Evolutionary conservation across 139 green algal genomes (phyloP).

Genomic region (Coelastrella sp.): DNA sequence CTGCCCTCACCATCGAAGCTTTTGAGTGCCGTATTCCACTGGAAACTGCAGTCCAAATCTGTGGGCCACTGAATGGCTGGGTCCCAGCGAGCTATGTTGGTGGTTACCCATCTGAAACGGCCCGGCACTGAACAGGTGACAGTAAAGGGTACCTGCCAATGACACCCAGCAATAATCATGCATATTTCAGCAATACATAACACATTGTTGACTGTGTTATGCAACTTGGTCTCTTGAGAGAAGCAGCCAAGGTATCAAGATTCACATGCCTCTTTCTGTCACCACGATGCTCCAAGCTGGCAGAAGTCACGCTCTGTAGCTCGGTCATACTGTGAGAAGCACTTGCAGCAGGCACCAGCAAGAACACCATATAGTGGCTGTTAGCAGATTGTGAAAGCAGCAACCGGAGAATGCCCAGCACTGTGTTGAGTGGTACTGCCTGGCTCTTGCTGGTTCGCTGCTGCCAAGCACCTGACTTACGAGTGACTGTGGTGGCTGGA

Average conservation of each 20-base stretch:
- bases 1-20: slow-evolving; percentile 63
- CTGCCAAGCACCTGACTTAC: background rate
- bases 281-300: too few relatives aligned
- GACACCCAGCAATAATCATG: too few relatives aligned
- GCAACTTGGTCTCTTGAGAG: too few relatives aligned
- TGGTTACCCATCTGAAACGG: slow-evolving; percentile 72
- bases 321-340: too few relatives aligned
- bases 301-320: too few relatives aligned
- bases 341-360: too few relatives aligned
- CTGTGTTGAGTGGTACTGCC: background rate
- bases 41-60: slow-evolving; percentile 62
- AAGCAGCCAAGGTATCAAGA: too few relatives aligned
- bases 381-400: too few relatives aligned
- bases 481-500: slow-evolving; percentile 16
- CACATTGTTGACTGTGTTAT: background rate
- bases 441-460: background rate
- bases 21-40: slow-evolving; percentile 55
- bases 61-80: slow-evolving; percentile 62
- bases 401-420: too few relatives aligned
- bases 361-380: too few relatives aligned
- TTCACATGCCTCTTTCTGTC: too few relatives aligned
- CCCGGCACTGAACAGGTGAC: slow-evolving; percentile 54
- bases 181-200: background rate
- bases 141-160: slow-evolving; percentile 65
- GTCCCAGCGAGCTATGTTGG: slow-evolving; percentile 72